A percentile compares a stretch with the other conserved stretches of the same genome.
These are phyloP conservation scores for Fraxinus latifolia DNA, from an alignment of 305 asterid genomes.

Conservation along the genomic window DNA sequence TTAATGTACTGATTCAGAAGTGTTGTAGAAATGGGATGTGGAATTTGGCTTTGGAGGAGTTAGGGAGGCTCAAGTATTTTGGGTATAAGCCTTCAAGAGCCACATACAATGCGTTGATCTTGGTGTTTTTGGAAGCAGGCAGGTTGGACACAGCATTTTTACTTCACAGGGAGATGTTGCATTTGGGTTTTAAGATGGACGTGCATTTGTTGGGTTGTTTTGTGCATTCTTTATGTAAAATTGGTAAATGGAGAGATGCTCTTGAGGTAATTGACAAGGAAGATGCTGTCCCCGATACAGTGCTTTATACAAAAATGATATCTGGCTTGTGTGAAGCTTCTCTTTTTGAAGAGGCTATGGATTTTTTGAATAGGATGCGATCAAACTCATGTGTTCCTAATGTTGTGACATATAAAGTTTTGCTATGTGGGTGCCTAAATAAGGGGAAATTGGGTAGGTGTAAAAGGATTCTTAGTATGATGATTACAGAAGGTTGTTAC, in stretches of 20 bases:
- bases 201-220: constrained; percentile 56
- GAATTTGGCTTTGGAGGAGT: constrained; percentile 85
- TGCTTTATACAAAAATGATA: constrained; percentile 75
- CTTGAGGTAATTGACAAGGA: constrained; percentile 71
- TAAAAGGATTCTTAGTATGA: constrained; percentile 77
- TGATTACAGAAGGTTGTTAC: constrained; percentile 91
- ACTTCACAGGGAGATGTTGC: constrained; percentile 75
- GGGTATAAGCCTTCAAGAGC: constrained; percentile 70
- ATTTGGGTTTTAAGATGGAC: constrained; percentile 66
- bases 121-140: constrained; percentile 64
- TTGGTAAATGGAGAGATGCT: constrained; percentile 83
- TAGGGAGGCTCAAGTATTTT: constrained; percentile 77
- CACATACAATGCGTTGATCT: constrained; percentile 67
- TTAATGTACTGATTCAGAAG: constrained; percentile 70
- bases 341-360: constrained; percentile 89
- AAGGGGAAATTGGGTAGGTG: constrained; percentile 79
- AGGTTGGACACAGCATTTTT: constrained; percentile 62
- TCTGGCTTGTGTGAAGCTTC: constrained; percentile 87
- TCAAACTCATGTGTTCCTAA: constrained; percentile 77
- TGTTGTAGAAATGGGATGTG: constrained; percentile 74
- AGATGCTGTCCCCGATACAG: constrained; percentile 67
- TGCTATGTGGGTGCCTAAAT: constrained; percentile 81
- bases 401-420: constrained; percentile 60
- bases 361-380: constrained; percentile 73
- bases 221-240: constrained; percentile 60